Percentiles rank a stretch among this genome's conserved stretches.
Conservation (phyloP, 164 flowering plant genomes). For the Nymphaea thermarum region DNA sequence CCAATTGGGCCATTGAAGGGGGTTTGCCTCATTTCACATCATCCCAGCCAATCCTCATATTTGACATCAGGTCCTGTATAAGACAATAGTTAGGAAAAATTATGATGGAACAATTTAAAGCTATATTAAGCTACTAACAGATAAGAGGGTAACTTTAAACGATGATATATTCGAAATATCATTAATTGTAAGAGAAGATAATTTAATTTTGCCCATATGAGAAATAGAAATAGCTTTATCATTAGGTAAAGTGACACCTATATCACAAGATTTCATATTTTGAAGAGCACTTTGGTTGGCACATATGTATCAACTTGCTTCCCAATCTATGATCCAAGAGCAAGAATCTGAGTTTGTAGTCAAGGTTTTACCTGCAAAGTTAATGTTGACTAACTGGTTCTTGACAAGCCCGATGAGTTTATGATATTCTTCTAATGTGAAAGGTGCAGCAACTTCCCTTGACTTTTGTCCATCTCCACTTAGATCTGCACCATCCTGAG, state of each 20-base stretch:
- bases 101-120: no score
- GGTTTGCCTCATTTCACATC: not conserved
- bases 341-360: not conserved
- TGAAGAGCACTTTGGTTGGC: not conserved
- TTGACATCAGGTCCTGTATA: not conserved
- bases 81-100: no score
- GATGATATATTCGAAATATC: no score
- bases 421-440: not conserved
- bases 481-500: not conserved
- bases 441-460: not conserved
- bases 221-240: no score
- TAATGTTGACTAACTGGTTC: not conserved
- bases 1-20: not conserved
- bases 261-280: not conserved
- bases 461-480: not conserved
- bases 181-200: no score
- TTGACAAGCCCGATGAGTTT: not conserved
- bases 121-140: no score
- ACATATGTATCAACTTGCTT: not conserved
- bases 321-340: not conserved
- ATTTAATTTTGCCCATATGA: no score
- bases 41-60: not conserved
- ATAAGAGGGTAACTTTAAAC: no score
- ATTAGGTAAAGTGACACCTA: not conserved
- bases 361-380: not conserved